These are phyloP conservation scores for Phalaenopsis hybrid DNA, from an alignment of 116 monocot species.

Conservation along the genomic window DNA sequence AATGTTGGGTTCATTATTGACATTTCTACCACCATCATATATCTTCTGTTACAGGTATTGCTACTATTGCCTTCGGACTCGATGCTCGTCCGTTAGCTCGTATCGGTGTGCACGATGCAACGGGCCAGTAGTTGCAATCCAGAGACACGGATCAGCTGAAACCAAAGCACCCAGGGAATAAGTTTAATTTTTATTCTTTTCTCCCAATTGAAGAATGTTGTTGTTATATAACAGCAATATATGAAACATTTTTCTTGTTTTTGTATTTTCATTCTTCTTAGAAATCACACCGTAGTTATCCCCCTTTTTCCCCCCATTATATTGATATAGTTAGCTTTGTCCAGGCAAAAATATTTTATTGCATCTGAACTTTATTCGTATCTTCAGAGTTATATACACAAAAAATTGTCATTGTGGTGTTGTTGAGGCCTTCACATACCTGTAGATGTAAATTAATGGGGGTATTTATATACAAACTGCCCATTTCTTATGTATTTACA, in stretches of 20 bases:
- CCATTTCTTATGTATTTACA: too few relatives aligned
- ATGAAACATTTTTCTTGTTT: neutral
- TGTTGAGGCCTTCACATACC: too few relatives aligned
- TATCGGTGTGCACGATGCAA: constrained; percentile 26
- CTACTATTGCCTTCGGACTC: constrained; percentile 28
- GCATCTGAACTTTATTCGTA: too few relatives aligned
- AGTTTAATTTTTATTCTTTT: neutral
- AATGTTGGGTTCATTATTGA: too few relatives aligned
- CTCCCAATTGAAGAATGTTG: neutral
- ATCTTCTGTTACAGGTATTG: constrained; percentile 38
- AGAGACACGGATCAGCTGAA: constrained; percentile 12
- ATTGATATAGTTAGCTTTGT: neutral
- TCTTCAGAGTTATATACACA: too few relatives aligned
- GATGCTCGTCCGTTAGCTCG: constrained; percentile 15
- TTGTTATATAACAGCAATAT: neutral
- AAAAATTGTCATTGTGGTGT: too few relatives aligned
- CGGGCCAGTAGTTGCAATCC: constrained; percentile 20
- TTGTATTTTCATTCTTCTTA: neutral
- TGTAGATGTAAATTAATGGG: too few relatives aligned
- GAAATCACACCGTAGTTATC: neutral
- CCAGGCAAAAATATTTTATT: too few relatives aligned
- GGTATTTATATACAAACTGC: too few relatives aligned
- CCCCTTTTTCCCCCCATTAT: neutral
- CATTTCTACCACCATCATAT: too few relatives aligned
- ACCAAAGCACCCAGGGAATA: neutral